Conservation (phyloP, 805 yeast genomes). For the Wickerhamomyces hampshirensis region DNA sequence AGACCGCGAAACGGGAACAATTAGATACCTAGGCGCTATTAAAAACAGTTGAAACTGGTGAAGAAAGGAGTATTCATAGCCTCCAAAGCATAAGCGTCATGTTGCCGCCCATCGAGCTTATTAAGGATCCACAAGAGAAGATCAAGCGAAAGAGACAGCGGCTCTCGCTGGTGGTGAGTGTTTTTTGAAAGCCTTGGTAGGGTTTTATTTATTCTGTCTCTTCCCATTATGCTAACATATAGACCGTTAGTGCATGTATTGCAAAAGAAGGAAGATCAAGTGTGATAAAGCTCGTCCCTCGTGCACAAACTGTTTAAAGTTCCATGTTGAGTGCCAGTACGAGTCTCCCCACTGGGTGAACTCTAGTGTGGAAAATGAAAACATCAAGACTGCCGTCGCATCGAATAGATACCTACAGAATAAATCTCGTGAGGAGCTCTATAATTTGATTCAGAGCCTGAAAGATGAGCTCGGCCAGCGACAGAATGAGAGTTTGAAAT, state of each 20-base stretch:
- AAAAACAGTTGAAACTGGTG: no score
- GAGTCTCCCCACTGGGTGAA: conserved; percentile 7
- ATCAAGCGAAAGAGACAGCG: not conserved
- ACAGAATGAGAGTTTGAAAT: not conserved
- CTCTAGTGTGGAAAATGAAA: not conserved
- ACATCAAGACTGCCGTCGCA: conserved; percentile 1
- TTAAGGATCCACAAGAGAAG: no score
- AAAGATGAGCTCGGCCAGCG: conserved; percentile 1
- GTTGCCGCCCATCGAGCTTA: no score
- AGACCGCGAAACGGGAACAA: no score
- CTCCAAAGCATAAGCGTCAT: no score
- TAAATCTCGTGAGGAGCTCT: conserved; percentile 5
- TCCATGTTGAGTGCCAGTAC: conserved; percentile 16
- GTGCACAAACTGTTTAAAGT: conserved; percentile 24
- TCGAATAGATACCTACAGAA: conserved; percentile 1
- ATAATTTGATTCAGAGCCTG: not conserved
- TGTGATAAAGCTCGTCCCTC: conserved; percentile 14
- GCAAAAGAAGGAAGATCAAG: conserved; percentile 28
- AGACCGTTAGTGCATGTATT: conserved; percentile 20
- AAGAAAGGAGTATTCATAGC: no score
- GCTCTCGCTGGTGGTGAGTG: not conserved
- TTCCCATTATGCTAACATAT: not conserved
- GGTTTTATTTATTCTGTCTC: no score
- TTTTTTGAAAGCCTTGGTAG: not conserved
- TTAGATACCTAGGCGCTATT: no score